Conservation (phyloP, 83 land plant species). For the Thuja plicata region DNA sequence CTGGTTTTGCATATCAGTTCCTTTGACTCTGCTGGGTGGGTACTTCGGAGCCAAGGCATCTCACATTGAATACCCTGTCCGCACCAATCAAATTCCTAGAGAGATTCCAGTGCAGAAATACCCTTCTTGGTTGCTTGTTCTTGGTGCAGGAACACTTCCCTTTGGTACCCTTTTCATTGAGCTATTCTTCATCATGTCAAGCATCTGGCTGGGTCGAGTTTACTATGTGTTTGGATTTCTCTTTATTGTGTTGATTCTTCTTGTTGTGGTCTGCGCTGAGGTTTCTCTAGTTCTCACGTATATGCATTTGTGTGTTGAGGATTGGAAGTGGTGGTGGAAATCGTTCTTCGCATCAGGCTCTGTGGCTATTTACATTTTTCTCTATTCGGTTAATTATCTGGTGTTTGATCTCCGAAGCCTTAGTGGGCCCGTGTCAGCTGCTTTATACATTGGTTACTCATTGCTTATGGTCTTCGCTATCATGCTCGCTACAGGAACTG, state of each 20-base stretch:
- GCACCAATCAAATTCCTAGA: conserved; percentile 64
- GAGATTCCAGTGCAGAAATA: conserved; percentile 57
- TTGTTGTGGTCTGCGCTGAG: conserved; percentile 64
- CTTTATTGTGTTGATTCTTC: conserved; percentile 54
- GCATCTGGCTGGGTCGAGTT: conserved; percentile 69
- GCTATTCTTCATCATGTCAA: conserved; percentile 77
- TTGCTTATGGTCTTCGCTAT: conserved; percentile 59
- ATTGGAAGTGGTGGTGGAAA: conserved; percentile 65
- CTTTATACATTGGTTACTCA: conserved; percentile 56
- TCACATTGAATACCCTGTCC: conserved; percentile 54
- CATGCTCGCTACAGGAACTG: conserved; percentile 61
- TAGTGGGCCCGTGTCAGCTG: conserved; percentile 64
- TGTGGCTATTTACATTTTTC: conserved; percentile 42
- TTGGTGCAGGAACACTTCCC: conserved; percentile 56
- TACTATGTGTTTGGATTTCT: conserved; percentile 70
- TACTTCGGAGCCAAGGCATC: conserved; percentile 52
- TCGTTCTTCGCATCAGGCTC: conserved; percentile 56
- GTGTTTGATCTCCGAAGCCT: conserved; percentile 56
- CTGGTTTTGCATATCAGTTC: conserved; percentile 79
- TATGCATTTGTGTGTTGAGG: conserved; percentile 73
- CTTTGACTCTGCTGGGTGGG: conserved; percentile 61
- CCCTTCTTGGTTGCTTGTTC: conserved; percentile 63
- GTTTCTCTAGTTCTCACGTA: conserved; percentile 64
- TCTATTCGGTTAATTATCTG: conserved; percentile 44
- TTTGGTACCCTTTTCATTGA: conserved; percentile 83